These are phyloP conservation scores for Stagonosporopsis rhizophila DNA, from an alignment of 2,329 filamentous ascomycete genomes.

Conservation along the genomic window DNA sequence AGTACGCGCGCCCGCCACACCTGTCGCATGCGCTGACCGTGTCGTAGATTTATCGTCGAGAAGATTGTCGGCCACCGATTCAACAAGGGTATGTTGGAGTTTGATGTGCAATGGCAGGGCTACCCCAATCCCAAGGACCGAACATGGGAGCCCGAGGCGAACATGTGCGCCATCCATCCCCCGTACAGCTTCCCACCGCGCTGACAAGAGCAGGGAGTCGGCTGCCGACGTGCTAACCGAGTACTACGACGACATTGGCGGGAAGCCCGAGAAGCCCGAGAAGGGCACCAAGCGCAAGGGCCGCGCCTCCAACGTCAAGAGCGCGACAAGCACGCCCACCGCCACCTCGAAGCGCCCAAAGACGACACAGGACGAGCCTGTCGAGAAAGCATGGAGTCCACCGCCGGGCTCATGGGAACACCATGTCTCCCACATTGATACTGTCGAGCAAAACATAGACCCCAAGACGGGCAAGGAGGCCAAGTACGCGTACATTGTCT, in stretches of 20 bases:
- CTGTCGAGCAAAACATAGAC: conserved; percentile 67
- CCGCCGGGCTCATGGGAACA: conserved; percentile 81
- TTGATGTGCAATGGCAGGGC: conserved; percentile 82
- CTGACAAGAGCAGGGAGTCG: conserved; percentile 35
- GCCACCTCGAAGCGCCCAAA: conserved; percentile 40
- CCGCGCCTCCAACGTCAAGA: conserved; percentile 34
- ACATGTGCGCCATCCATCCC: conserved; percentile 60
- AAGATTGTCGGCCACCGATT: conserved; percentile 72
- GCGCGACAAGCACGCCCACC: conserved; percentile 34
- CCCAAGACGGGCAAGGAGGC: conserved; percentile 54
- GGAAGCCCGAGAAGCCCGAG: conserved; percentile 58
- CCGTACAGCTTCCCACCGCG: background rate
- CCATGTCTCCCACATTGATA: conserved; percentile 72
- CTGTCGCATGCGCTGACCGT: conserved; percentile 29
- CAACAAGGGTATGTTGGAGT: conserved; percentile 52
- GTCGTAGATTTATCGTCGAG: conserved; percentile 73
- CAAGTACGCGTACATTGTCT: conserved; percentile 73
- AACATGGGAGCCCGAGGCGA: conserved; percentile 82
- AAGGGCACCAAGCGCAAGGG: conserved; percentile 63
- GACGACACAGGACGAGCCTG: conserved; percentile 29
- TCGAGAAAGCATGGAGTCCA: conserved; percentile 66
- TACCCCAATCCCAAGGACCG: conserved; percentile 73
- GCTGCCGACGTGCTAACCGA: conserved; percentile 65
- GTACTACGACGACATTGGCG: conserved; percentile 70
- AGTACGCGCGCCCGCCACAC: conserved; percentile 46